Evolutionary conservation across 371 early-diverging fungal species (phyloP), one percentile per base, ranked within the genome.

Genomic region (Nematocida homosporus): DNA sequence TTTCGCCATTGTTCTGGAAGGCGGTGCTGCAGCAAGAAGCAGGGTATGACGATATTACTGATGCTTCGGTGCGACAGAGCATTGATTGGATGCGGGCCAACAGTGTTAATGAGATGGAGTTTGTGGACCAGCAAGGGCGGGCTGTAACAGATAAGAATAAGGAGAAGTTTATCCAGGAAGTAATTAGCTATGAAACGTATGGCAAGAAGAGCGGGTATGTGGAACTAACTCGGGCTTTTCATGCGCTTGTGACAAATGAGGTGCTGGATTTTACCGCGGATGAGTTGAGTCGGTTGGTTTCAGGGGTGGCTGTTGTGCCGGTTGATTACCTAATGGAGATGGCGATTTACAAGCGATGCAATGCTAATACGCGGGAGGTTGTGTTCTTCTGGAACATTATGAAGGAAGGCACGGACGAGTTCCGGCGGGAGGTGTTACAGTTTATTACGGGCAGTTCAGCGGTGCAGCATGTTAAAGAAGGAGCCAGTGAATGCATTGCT

Each of bases 371-470:
- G 6, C 6, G 16, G 4, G 75, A 72, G 55, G 63, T 72, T 13
- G 48, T 25, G 13, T 32, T 40, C 47, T 72, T 72, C 60, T 72
- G 75, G 75, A 27, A 35, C 37, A 72, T 72, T 29, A 0, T 72
- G 25, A 55, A 61, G 16, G 27, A 8, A 2, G 60, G 30, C 8
- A 61, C 20, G 3, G 75, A 72, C 20, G 50, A 40, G 51, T 72
- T 61, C 35, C 41, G 52, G 25, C 13, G 53, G 32, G 30, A 72
- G 16, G 38, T 53, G 2, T 53, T 72, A 61, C 47, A 37, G 1
- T 72, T 72, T 72, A 61, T 72, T 25, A 72, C 75, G 10, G 75
- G 75, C 5, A 57, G 63, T 13, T 72, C 75, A 41, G 51, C 75
- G 29, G 13, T 72, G 23, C 75, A 72, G 60, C 27, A n/a, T 20